Base-by-base conservation (phyloP, 108 stramenopile species). In the Skeletonema marinoi region DNA sequence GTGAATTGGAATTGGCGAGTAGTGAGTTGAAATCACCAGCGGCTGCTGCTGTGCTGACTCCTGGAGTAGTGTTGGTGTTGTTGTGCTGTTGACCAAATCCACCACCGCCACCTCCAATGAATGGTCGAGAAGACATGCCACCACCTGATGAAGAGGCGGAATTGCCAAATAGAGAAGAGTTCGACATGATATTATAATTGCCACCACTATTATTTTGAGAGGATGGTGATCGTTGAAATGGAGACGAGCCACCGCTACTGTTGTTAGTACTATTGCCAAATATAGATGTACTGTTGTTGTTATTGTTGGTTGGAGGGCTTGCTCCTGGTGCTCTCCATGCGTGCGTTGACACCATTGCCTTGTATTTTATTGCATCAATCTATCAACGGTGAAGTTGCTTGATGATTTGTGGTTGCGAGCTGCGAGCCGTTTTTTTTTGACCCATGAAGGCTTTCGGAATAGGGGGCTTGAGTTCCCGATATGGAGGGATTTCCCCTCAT, bases 21-120 rank as follows among this genome's bases (percentile, higher is more conserved):
- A 80, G 74, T 41, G 79, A 75, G 36, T 65, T 75, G 39, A 80
- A 80, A 58, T 80, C 79, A 12, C 48, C 56, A 0, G 31, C 25
- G 1, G 68, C 21, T 12, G 66, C 32, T 7, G n/a, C 32, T 13
- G 13, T 25, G 25, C 25, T 25, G 25, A 25, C 25, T 25, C 25
- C 25, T 25, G 25, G 25, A 25, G 25, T 19, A 56, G 9, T 41
- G 70, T 25, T 30, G 58, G 10, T 17, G 25, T 36, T 32, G 32
- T 44, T 64, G 1, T 65, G 54, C 6, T 39, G 65, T 51, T 25
- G 25, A 25, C 25, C 25, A 25, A 25, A 25, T 25, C 32, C 33
- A 41, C 63, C 33, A 25, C 51, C 21, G 25, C 3, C 63, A n/a
- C 32, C 63, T 0, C 32, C 63, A 25, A 64, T 41, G 63, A 64